Base-by-base conservation (phyloP, 345 rosid species). In the Eutrema japonicum region DNA sequence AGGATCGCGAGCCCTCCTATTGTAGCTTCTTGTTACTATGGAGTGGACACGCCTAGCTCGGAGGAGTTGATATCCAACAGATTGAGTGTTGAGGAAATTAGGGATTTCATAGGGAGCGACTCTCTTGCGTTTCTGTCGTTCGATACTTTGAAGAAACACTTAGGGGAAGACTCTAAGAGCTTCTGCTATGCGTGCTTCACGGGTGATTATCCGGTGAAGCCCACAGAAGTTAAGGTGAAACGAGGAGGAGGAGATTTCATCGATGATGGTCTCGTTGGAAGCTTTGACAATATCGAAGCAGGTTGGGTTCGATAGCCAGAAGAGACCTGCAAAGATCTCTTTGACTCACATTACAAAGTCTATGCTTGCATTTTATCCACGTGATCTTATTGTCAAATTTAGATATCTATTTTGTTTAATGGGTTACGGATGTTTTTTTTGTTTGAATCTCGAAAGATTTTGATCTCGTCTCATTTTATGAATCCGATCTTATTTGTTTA, bases 161-260 rank as follows among this genome's bases (percentile, higher is more conserved):
- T 95, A 50, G 90, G 76, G 8, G 33, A 72, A 7, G 93, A 92
- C 4, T 81, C 89, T 10, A 70, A 73, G 3, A 81, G 74, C 18
- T 95, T 82, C 71, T 92, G 99, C n/a, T 90, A 86, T 75, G 99
- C 99, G 48, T 95, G 99, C 72, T 95, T 92, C 81, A 88, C 97
- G 0, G 96, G 97, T 8, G 74, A 87, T 6, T 92, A 95, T 81
- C 97, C 99, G 0, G 96, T 95, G 26, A 80, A 78, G 85, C 97
- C 96, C 0, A 84, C 37, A 1, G 98, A 89, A 69, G 51, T 78
- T 37, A 91, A 88, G 81, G 96, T 91, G 79, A 91, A 94, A 79
- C 74, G 89, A 71, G 83, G 86, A 3, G 98, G 98, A 10, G 98
- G 98, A 7, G 97, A 94, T 68, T 91, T 88, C 29, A 51, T 91